Percentiles rank a stretch among this genome's conserved stretches.
Conservation (phyloP, 148 eudicot genomes). For the Limonium bicolor region DNA sequence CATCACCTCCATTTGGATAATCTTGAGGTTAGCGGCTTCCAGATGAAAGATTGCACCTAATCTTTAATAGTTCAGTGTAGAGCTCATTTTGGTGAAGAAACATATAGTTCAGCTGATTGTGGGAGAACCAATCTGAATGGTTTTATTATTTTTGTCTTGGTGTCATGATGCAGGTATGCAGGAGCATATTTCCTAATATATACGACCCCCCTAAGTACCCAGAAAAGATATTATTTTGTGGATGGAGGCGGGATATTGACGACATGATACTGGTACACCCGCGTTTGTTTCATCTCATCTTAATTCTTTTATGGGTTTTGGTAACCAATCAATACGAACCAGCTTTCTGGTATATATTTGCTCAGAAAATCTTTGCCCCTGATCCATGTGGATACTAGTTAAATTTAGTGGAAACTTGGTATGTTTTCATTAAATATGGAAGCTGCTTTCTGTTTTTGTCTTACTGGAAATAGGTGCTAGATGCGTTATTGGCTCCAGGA, state of each 20-base stretch:
- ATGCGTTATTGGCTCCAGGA: constrained; percentile 67
- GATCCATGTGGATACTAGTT: background rate
- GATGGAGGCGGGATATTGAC: constrained; percentile 6
- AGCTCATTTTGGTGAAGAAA: too few relatives aligned
- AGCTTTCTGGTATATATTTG: background rate
- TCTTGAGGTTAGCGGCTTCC: too few relatives aligned
- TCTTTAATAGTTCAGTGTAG: too few relatives aligned
- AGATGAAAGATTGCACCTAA: too few relatives aligned
- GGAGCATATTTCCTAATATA: background rate
- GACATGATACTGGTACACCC: constrained; percentile 1
- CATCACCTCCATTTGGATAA: too few relatives aligned
- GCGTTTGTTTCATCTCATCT: background rate
- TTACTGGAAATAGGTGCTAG: constrained; percentile 36
- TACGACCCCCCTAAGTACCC: constrained; percentile 3
- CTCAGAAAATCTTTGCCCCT: background rate
- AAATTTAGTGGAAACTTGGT: too few relatives aligned
- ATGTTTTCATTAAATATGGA: background rate
- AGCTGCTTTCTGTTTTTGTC: background rate
- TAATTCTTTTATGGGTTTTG: background rate
- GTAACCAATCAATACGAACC: background rate
- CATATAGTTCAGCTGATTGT: too few relatives aligned
- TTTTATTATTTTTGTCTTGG: background rate
- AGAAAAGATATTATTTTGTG: constrained; percentile 2
- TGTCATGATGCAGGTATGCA: background rate
- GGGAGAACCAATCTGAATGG: too few relatives aligned